Evolutionary conservation across 1,139 yeast species (phyloP).

Genomic region (Kodamaea ohmeri): DNA sequence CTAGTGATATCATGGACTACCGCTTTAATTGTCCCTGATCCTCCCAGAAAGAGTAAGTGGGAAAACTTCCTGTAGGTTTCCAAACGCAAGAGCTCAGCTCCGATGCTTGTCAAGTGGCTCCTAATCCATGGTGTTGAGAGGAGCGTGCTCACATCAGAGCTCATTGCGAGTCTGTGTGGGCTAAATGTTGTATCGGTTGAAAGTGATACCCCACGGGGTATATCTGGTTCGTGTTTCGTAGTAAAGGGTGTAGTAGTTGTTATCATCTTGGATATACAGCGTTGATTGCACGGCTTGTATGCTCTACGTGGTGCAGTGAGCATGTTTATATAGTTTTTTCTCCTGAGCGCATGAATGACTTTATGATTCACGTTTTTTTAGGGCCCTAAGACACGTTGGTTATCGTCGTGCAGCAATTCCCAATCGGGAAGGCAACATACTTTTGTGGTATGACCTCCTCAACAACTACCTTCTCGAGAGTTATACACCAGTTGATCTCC

Average conservation of each 20-base stretch:
- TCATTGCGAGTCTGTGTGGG: constrained; percentile 8
- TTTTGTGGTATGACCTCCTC: constrained; percentile 3
- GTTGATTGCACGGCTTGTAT: background rate
- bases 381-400: constrained; percentile 1
- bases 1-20: constrained; percentile 37
- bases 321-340: constrained; percentile 1
- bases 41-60: constrained; percentile 28
- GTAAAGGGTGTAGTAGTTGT: background rate
- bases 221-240: background rate
- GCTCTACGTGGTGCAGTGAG: background rate
- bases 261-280: constrained; percentile 1
- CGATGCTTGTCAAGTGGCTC: constrained; percentile 35
- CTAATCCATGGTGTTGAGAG: constrained; percentile 30
- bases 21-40: constrained; percentile 37
- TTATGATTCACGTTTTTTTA: background rate
- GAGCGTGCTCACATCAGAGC: constrained; percentile 16
- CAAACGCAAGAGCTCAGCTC: constrained; percentile 37
- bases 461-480: too few species aligned
- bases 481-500: too few species aligned
- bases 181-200: constrained; percentile 1
- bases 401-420: constrained; percentile 5
- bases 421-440: background rate
- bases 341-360: constrained; percentile 2
- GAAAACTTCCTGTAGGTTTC: constrained; percentile 36
- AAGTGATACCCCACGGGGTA: constrained; percentile 3